Conservation (phyloP, 345 rosid genomes). For the Kernera saxatilis region DNA sequence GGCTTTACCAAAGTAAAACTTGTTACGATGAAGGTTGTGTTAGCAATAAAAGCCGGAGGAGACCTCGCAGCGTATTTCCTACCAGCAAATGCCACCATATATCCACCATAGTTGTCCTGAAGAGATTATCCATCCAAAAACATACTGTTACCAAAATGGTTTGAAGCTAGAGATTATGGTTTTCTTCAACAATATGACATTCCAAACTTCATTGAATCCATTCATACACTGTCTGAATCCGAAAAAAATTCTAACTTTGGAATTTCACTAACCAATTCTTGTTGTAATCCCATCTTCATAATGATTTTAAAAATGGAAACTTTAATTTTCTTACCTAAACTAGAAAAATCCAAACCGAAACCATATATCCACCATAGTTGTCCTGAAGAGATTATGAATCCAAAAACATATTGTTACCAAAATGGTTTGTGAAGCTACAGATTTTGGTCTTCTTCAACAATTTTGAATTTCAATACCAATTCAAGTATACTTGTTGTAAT, state of each 20-base stretch:
- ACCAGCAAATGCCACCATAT: constrained; percentile 95
- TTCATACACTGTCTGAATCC: no score
- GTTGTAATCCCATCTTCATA: background rate
- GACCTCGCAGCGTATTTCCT: constrained; percentile 90
- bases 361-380: constrained; percentile 46
- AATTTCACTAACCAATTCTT: background rate
- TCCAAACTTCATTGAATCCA: no score
- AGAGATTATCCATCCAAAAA: background rate
- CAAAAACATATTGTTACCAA: no score
- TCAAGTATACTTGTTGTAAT: background rate
- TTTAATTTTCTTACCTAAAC: background rate
- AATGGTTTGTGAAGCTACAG: no score
- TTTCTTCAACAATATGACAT: background rate
- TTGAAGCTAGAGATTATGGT: no score
- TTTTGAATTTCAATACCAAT: background rate
- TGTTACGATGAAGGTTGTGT: constrained; percentile 60
- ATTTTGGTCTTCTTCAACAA: background rate
- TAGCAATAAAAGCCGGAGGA: constrained; percentile 70
- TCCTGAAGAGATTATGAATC: constrained; percentile 13
- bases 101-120: constrained; percentile 33
- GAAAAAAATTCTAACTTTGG: no score
- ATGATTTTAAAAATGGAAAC: background rate
- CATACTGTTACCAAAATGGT: no score
- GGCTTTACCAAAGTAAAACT: constrained; percentile 76
- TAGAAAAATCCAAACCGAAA: no score